Base-by-base conservation (phyloP, 306 rosid species). In the Fragaria vesca region DNA sequence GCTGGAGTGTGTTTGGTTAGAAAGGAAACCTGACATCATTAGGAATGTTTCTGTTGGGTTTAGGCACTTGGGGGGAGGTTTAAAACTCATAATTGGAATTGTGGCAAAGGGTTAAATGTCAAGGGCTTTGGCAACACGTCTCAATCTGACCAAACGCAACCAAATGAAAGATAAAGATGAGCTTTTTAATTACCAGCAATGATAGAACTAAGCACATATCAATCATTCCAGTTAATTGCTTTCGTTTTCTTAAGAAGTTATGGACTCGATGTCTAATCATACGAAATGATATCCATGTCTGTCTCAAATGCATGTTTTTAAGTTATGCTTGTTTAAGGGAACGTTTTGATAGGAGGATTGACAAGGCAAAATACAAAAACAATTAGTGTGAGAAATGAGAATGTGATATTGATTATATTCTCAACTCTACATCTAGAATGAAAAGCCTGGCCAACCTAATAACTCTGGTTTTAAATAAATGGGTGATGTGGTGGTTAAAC, bases 111-210 rank as follows among this genome's bases (percentile, higher is more conserved):
- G 20, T 69, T 66, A 68, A 76, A 71, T n/a, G 72, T 58, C 58
- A 76, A 75, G 69, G 74, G 68, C 80, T 90, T 86, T 83, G 97
- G 95, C 88, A 79, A 72, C 81, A 82, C 81, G 93, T 90, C 93
- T 77, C 87, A 82, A 84, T 90, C 97, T 69, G 69, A 82, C 91
- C 82, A 76, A 81, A 76, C 78, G 73, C 75, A 46, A 74, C 80
- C 78, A 70, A 63, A 70, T 69, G 83, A 78, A 69, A 57, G 80
- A 81, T 74, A 42, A 71, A 74, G 48, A 50, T 47, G 81, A 79
- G 85, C 93, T 82, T 84, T 84, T 62, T 18, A 20, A 74, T 78
- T 73, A 83, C 88, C 79, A 84, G 81, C 85, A 77, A 63, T 38
- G 76, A 80, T 70, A 55, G 48, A 40, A 60, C 63, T 54, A 18